Conservation (phyloP, 2,329 filamentous ascomycete species). For the Botrytis tulipae region DNA sequence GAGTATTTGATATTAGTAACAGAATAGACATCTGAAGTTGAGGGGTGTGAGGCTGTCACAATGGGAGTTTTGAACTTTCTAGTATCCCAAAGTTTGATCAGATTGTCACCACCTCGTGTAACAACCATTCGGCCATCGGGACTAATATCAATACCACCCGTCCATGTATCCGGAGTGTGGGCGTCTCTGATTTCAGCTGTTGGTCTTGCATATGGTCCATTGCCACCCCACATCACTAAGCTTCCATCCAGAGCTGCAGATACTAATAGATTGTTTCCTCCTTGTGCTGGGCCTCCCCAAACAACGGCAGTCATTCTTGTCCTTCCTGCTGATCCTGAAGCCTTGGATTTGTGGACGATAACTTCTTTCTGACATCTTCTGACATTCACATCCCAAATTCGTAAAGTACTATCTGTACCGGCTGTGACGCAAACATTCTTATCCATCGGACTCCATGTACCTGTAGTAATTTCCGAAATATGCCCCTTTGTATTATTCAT, state of each 20-base stretch:
- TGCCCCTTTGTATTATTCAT: constrained; percentile 98
- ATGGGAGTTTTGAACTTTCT: constrained; percentile 92
- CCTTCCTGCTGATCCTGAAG: constrained; percentile 82
- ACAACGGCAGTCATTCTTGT: constrained; percentile 91
- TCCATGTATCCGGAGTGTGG: constrained; percentile 83
- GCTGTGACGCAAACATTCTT: constrained; percentile 84
- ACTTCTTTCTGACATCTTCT: constrained; percentile 88
- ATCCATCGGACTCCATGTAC: constrained; percentile 87
- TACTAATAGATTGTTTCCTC: constrained; percentile 76
- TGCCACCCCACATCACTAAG: constrained; percentile 86
- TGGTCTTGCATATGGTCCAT: constrained; percentile 81
- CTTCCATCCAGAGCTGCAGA: constrained; percentile 85
- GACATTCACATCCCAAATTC: constrained; percentile 96
- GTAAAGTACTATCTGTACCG: constrained; percentile 89
- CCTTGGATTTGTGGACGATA: constrained; percentile 91
- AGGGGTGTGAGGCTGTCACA: constrained; percentile 73
- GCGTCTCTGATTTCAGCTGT: constrained; percentile 80
- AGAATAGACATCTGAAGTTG: constrained; percentile 79
- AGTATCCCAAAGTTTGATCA: constrained; percentile 95
- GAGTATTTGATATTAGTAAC: constrained; percentile 89
- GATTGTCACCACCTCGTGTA: constrained; percentile 84
- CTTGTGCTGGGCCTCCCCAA: constrained; percentile 76
- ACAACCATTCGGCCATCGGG: constrained; percentile 86
- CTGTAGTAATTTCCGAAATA: constrained; percentile 84
- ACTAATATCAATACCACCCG: constrained; percentile 86